Conservation (phyloP, 169 alveolate species). For the Miamiensis avidus region DNA sequence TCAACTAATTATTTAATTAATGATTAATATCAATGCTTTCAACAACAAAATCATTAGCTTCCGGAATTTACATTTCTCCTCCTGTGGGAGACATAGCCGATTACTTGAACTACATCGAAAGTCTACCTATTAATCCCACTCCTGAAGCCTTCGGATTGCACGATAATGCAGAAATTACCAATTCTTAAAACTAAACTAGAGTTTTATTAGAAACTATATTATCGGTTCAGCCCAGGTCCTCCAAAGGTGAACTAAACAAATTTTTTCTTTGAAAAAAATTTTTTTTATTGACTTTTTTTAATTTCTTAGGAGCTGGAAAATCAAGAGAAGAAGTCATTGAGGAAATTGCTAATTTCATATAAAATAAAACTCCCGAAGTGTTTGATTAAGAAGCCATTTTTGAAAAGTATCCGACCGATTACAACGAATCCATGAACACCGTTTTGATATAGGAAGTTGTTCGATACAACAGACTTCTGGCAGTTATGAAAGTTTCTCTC, state of each 20-base stretch:
- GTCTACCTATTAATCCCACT: conserved; percentile 76
- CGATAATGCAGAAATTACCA: conserved; percentile 87
- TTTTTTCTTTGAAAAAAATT: background rate
- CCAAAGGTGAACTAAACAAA: background rate
- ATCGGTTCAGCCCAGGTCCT: conserved; percentile 41
- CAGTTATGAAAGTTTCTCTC: conserved; percentile 61
- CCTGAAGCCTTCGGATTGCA: conserved; percentile 89
- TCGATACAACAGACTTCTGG: conserved; percentile 76
- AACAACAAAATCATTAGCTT: background rate
- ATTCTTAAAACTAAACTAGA: conserved; percentile 65
- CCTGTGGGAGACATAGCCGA: conserved; percentile 37
- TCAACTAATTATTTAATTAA: too few species aligned
- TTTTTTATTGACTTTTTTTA: too few species aligned
- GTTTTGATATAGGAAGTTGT: conserved; percentile 83
- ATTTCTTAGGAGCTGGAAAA: conserved; percentile 38
- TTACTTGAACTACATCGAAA: conserved; percentile 61
- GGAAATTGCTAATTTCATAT: conserved; percentile 52
- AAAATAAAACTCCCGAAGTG: conserved; percentile 55
- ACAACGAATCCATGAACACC: conserved; percentile 80
- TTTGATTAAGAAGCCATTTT: conserved; percentile 72
- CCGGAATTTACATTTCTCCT: conserved; percentile 61
- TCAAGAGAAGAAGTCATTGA: conserved; percentile 68
- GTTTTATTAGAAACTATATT: conserved; percentile 68
- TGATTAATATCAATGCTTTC: background rate
- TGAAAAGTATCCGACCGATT: conserved; percentile 70